Percentiles rank a stretch among this genome's conserved stretches.
Evolutionary conservation across 2,329 filamentous ascomycete genomes (phyloP).

Genomic region (Beauveria brongniartii): DNA sequence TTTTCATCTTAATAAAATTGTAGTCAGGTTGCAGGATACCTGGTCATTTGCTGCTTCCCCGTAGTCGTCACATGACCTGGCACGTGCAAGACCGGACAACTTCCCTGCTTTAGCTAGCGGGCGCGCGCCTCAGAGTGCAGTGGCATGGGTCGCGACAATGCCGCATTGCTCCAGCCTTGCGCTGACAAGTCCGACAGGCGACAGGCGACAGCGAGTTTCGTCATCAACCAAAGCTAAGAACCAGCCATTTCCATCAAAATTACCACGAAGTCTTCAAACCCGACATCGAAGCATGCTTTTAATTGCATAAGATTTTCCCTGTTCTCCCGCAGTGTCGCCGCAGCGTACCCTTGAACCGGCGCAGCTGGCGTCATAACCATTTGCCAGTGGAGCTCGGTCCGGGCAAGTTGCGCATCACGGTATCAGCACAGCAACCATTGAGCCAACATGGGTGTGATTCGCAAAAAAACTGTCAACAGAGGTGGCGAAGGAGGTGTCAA

Average conservation of each 20-base stretch:
- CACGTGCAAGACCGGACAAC: neutral
- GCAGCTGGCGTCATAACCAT: conserved; percentile 9
- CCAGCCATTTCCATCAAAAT: conserved; percentile 5
- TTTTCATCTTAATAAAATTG: too few species aligned
- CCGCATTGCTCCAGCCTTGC: neutral
- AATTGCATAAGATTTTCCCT: neutral
- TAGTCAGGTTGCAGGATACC: too few species aligned
- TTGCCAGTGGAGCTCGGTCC: neutral
- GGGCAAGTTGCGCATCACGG: neutral
- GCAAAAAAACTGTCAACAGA: conserved; percentile 84
- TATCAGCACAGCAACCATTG: neutral
- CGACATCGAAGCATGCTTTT: conserved; percentile 2
- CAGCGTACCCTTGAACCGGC: neutral
- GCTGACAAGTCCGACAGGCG: conserved; percentile 3
- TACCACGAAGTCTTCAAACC: neutral
- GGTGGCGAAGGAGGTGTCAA: conserved; percentile 85
- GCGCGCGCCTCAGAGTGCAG: neutral
- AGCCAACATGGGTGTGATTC: conserved; percentile 75
- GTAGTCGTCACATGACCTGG: neutral
- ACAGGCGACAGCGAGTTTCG: neutral
- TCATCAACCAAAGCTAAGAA: conserved; percentile 2
- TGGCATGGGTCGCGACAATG: neutral
- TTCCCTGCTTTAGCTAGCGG: neutral
- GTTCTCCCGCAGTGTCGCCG: neutral
- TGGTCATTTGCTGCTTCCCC: neutral